phyloP scores from a whole-genome alignment of 2,329 filamentous ascomycete species.

The Sporothrix brunneoviolacea region DNA sequence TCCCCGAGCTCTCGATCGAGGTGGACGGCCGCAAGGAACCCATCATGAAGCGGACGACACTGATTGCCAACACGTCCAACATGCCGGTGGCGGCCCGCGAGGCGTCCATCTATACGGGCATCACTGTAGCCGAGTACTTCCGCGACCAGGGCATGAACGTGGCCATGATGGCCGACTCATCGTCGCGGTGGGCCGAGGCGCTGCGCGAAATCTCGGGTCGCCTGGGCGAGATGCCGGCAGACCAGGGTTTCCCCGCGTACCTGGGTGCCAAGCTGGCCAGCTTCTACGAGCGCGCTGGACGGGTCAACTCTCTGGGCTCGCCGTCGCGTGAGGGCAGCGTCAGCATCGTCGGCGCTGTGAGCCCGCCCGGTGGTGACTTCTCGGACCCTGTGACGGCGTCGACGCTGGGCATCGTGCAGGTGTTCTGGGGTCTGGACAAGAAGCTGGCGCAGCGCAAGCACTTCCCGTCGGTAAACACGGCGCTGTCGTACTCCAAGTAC shows the following conservation, averaged over 20 bases:
- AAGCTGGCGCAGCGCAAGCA: conserved; percentile 98
- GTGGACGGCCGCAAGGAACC: conserved; percentile 92
- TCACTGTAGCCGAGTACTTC: conserved; percentile 94
- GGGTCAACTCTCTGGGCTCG: conserved; percentile 76
- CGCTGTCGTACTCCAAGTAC: conserved; percentile 95
- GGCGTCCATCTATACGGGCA: conserved; percentile 96
- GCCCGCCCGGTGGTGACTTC: conserved; percentile 96
- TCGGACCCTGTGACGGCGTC: conserved; percentile 93
- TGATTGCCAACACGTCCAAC: conserved; percentile 99
- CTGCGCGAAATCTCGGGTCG: conserved; percentile 98
- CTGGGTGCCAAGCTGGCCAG: conserved; percentile 93
- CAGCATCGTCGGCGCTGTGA: conserved; percentile 92
- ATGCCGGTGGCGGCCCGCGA: conserved; percentile 99
- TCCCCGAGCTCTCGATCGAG: conserved; percentile 94
- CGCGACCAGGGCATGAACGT: conserved; percentile 94
- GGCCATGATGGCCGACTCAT: conserved; percentile 99
- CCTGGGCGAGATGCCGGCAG: conserved; percentile 98
- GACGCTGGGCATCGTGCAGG: conserved; percentile 94
- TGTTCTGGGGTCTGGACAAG: conserved; percentile 99
- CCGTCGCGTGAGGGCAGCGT: conserved; percentile 87
- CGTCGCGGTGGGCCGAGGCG: conserved; percentile 96
- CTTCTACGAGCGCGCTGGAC: conserved; percentile 98
- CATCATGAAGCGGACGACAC: conserved; percentile 99
- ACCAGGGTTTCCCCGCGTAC: conserved; percentile 98
- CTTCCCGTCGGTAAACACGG: conserved; percentile 97